These are phyloP conservation scores for Phanerodontia chrysosporium DNA, from an alignment of 768 basidiomycete species.

Conservation along the genomic window DNA sequence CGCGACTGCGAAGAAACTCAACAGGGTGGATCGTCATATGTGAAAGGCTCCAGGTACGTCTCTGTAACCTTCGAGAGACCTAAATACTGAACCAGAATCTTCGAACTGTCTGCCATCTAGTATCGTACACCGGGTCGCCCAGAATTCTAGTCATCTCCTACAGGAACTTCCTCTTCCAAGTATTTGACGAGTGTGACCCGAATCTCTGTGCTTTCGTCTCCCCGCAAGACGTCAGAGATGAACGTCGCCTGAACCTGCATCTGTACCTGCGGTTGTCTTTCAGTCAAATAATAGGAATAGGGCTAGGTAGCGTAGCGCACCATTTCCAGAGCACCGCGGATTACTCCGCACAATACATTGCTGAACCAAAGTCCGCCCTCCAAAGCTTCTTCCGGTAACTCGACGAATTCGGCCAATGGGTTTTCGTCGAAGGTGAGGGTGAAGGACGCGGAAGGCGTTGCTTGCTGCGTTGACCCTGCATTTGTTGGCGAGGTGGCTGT, in stretches of 20 bases:
- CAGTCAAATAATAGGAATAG: not conserved
- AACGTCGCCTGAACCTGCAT: constrained; percentile 92
- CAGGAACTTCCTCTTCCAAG: constrained; percentile 92
- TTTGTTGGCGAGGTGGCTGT: constrained; percentile 38
- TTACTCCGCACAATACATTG: constrained; percentile 91
- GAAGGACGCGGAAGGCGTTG: constrained; percentile 57
- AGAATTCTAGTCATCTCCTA: constrained; percentile 73
- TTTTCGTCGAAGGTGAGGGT: constrained; percentile 91
- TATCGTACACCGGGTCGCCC: constrained; percentile 19
- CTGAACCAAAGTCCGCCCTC: constrained; percentile 96
- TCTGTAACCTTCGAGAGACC: not conserved
- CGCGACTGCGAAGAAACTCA: constrained; percentile 86
- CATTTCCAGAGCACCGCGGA: constrained; percentile 95
- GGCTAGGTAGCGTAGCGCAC: constrained; percentile 36
- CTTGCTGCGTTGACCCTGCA: constrained; percentile 34
- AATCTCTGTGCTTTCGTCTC: constrained; percentile 93
- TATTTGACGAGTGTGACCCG: constrained; percentile 87
- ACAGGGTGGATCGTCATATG: constrained; percentile 67
- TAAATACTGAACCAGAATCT: not conserved
- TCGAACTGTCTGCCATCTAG: not conserved
- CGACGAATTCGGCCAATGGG: constrained; percentile 94
- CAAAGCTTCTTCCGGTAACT: constrained; percentile 88
- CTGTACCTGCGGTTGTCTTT: constrained; percentile 61
- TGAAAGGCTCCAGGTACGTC: constrained; percentile 14
- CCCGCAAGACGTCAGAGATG: constrained; percentile 84